Evolutionary conservation across 2,329 filamentous ascomycete genomes (phyloP).

Genomic region (Aphanocladium album): DNA sequence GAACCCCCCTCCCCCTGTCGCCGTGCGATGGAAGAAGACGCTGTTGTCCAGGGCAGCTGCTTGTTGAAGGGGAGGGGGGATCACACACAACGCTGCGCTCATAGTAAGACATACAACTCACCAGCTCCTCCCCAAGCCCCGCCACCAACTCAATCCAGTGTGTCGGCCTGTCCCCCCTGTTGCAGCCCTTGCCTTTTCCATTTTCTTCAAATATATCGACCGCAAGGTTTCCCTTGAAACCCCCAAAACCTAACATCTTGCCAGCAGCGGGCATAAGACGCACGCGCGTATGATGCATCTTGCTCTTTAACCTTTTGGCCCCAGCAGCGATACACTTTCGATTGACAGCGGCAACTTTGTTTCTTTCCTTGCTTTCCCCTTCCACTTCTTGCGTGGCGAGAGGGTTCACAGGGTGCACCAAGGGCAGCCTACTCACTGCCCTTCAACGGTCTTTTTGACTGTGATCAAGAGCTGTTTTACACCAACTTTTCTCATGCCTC

Average conservation of each 20-base stretch:
- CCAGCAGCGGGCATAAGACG: not conserved
- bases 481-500: not conserved
- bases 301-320: not conserved
- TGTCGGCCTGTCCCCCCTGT: not conserved
- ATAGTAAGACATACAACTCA: slow-evolving; percentile 4
- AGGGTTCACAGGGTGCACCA: not conserved
- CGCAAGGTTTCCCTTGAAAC: not conserved
- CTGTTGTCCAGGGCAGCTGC: not conserved
- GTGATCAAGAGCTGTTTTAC: not conserved
- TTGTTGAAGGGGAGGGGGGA: not conserved
- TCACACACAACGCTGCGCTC: not conserved
- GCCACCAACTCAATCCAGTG: not conserved
- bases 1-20: not conserved
- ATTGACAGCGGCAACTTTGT: not conserved
- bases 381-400: not conserved
- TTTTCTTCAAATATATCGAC: not conserved
- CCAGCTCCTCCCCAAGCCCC: not conserved
- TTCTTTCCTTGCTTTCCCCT: not conserved
- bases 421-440: not conserved
- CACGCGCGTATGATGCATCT: not conserved
- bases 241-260: not conserved
- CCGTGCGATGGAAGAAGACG: not conserved
- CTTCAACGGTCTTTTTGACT: not conserved
- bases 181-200: not conserved
- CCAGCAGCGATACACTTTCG: not conserved